A percentile compares a stretch with the other conserved stretches of the same genome.
phyloP scores from a whole-genome alignment of 2,329 filamentous ascomycete genomes.

The Geoglossum cookeanum region DNA sequence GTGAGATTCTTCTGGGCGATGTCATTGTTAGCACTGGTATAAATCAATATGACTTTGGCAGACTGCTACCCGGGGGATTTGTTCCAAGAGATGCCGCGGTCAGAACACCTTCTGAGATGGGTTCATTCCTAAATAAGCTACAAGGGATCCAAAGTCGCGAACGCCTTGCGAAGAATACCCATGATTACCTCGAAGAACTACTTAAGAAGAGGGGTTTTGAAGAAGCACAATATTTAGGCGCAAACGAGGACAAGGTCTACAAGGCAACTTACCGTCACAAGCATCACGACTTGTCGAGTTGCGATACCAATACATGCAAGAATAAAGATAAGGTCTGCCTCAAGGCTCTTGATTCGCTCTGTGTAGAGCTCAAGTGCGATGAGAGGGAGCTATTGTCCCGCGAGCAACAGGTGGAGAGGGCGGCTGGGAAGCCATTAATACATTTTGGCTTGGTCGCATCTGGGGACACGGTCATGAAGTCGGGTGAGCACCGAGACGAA shows the following conservation, averaged over 20 bases:
- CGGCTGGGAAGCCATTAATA: constrained; percentile 8
- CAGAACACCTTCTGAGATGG: constrained; percentile 16
- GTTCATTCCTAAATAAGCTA: too few species aligned
- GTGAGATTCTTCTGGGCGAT: constrained; percentile 18
- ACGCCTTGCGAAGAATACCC: too few species aligned
- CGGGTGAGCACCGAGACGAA: constrained; percentile 18
- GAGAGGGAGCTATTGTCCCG: neutral
- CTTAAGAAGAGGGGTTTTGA: too few species aligned
- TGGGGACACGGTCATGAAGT: constrained; percentile 24
- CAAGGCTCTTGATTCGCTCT: neutral
- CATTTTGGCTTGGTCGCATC: constrained; percentile 23
- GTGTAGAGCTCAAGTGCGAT: neutral
- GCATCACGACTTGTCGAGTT: constrained; percentile 11
- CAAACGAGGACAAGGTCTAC: too few species aligned
- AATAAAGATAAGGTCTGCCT: neutral
- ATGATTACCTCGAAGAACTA: too few species aligned
- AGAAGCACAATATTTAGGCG: too few species aligned
- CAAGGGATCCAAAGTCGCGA: too few species aligned
- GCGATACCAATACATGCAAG: neutral
- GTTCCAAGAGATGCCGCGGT: constrained; percentile 9
- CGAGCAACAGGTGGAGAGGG: neutral
- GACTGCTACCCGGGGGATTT: neutral
- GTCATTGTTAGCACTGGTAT: constrained; percentile 13
- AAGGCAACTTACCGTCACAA: too few species aligned
- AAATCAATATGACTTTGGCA: constrained; percentile 15